Conservation (phyloP, 371 early-diverging fungal species). For the Rhizopus delemar region DNA sequence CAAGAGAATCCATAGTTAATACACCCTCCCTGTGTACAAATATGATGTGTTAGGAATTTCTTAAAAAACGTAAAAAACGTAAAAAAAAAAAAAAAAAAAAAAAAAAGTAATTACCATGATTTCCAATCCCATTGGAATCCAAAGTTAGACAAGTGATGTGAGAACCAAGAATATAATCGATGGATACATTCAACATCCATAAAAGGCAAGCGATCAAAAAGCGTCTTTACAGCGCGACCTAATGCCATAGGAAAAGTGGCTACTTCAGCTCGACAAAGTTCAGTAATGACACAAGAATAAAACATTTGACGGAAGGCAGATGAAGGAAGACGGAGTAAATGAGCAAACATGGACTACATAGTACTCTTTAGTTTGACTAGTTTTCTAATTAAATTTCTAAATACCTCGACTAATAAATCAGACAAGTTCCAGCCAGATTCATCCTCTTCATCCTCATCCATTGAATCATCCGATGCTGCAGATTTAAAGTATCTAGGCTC, state of each 20-base stretch:
- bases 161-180: constrained; percentile 84
- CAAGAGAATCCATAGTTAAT: constrained; percentile 42
- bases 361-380: too few relatives aligned
- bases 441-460: constrained; percentile 24
- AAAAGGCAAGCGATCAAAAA: constrained; percentile 66
- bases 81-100: background rate
- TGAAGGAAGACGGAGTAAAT: constrained; percentile 71
- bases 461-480: constrained; percentile 26
- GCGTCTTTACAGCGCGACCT: constrained; percentile 57
- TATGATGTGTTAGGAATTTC: background rate
- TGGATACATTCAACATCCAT: constrained; percentile 87
- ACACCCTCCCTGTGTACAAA: constrained; percentile 42
- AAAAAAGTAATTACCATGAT: constrained; percentile 62
- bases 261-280: constrained; percentile 76
- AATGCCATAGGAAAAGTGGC: constrained; percentile 67
- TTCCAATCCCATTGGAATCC: constrained; percentile 90
- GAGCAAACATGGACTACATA: constrained; percentile 52
- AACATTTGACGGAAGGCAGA: constrained; percentile 70
- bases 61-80: background rate
- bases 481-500: constrained; percentile 59
- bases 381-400: background rate
- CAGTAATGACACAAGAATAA: constrained; percentile 80
- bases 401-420: constrained; percentile 45
- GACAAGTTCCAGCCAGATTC: constrained; percentile 36
- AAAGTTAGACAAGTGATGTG: constrained; percentile 91